Percentiles rank a stretch among this genome's conserved stretches.
Evolutionary conservation across 345 rosid species (phyloP).

Genomic region (Lenwebbia sp.): DNA sequence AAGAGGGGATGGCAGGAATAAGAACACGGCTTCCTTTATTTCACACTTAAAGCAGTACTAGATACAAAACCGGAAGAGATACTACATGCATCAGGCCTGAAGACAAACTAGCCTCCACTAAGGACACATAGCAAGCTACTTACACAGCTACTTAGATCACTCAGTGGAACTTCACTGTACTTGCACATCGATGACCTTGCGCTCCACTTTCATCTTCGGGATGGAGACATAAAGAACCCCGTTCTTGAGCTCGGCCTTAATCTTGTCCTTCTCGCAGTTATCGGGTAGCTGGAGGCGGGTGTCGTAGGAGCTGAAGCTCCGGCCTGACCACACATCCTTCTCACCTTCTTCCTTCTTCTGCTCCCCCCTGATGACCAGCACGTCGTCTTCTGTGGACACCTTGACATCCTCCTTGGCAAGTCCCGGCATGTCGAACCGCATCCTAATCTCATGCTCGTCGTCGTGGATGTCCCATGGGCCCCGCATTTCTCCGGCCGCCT

Average conservation of each 20-base stretch:
- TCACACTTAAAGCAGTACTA: background rate
- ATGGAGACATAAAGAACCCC: slow-evolving; percentile 58
- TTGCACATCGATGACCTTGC: slow-evolving; percentile 35
- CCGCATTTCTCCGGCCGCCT: slow-evolving; percentile 26
- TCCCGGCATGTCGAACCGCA: slow-evolving; percentile 90
- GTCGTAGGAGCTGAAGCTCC: slow-evolving; percentile 32
- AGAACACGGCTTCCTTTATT: background rate
- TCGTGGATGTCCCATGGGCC: slow-evolving; percentile 85
- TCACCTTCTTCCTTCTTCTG: slow-evolving; percentile 37
- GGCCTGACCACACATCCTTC: slow-evolving; percentile 26
- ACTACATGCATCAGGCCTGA: background rate
- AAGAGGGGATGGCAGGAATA: background rate
- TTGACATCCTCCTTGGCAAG: slow-evolving; percentile 65
- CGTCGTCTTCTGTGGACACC: slow-evolving; percentile 55
- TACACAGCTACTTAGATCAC: background rate
- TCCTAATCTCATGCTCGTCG: slow-evolving; percentile 57
- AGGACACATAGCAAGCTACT: background rate
- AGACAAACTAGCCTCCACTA: background rate
- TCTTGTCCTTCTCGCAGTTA: slow-evolving; percentile 42
- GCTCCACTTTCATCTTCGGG: slow-evolving; percentile 58
- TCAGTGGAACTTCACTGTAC: slow-evolving; percentile 10
- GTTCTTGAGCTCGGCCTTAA: slow-evolving; percentile 61
- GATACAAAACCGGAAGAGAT: background rate
- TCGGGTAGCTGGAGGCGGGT: slow-evolving; percentile 55
- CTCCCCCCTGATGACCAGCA: slow-evolving; percentile 55